A percentile compares a stretch with the other conserved stretches of the same genome.
Conservation (phyloP, 345 rosid species). For the rapeseed (Brassica napus) region DNA sequence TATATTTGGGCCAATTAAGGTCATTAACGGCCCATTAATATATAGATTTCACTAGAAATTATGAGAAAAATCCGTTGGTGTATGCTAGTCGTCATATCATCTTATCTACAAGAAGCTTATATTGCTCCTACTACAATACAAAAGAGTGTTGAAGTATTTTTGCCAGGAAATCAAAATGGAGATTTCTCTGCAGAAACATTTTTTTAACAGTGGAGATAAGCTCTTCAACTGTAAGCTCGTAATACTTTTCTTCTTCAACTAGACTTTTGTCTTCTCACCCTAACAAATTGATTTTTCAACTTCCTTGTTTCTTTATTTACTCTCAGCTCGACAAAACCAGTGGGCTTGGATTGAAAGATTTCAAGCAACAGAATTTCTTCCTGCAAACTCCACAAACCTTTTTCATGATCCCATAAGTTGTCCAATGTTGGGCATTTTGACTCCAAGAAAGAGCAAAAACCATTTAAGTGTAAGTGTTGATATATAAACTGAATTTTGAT, state of each 20-base stretch:
- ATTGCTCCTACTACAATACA: conserved; percentile 23
- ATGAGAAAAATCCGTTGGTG: background rate
- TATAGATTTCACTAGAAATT: background rate
- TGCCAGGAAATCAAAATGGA: conserved; percentile 28
- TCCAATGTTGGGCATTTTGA: conserved; percentile 8
- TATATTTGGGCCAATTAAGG: background rate
- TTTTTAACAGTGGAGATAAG: conserved; percentile 25
- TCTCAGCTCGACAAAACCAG: conserved; percentile 25
- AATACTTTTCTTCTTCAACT: background rate
- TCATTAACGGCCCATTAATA: too few relatives aligned
- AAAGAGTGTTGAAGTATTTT: conserved; percentile 7
- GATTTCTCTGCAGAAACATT: conserved; percentile 29
- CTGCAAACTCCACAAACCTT: background rate
- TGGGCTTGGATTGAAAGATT: background rate
- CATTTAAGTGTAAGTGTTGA: conserved; percentile 23
- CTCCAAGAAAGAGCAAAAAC: conserved; percentile 15
- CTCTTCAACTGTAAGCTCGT: conserved; percentile 46
- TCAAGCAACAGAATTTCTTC: conserved; percentile 1
- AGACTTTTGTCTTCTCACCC: background rate
- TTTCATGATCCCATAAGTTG: background rate
- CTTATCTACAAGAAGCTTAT: conserved; percentile 32
- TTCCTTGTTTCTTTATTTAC: background rate
- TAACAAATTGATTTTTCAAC: background rate
- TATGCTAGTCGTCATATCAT: conserved; percentile 1
- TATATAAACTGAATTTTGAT: background rate